Conservation (phyloP, 2,329 filamentous ascomycete genomes). For the Monilinia aucupariae region DNA sequence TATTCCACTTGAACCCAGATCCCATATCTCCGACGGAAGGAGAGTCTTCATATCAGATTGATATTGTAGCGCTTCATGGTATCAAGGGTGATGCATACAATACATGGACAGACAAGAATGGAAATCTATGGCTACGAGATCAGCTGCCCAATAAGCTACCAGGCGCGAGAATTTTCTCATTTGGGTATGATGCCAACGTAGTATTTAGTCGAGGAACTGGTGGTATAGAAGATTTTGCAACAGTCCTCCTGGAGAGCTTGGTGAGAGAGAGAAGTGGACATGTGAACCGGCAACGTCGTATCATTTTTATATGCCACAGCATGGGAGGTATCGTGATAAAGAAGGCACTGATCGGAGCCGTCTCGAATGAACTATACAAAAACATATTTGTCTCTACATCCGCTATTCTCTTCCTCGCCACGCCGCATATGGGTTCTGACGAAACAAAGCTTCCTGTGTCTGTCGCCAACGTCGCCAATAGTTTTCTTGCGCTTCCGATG, state of each 20-base stretch:
- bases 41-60: conserved; percentile 9
- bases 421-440: conserved; percentile 38
- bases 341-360: conserved; percentile 19
- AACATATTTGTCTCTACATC: conserved; percentile 27
- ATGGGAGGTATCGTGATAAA: conserved; percentile 27
- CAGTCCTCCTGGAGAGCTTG: conserved; percentile 19
- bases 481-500: not conserved
- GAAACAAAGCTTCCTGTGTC: conserved; percentile 11
- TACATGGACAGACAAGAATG: conserved; percentile 25
- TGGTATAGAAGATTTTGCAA: conserved; percentile 20
- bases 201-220: conserved; percentile 16
- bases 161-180: conserved; percentile 25
- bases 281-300: conserved; percentile 13
- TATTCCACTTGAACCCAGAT: conserved; percentile 7
- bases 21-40: not conserved
- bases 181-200: conserved; percentile 25
- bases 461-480: conserved; percentile 3
- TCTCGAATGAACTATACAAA: conserved; percentile 21
- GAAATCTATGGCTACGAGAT: conserved; percentile 26
- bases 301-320: conserved; percentile 27
- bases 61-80: conserved; percentile 25
- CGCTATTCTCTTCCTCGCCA: conserved; percentile 38
- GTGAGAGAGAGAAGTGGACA: not conserved
- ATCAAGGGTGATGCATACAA: conserved; percentile 22
- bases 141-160: conserved; percentile 22